Base-by-base conservation (phyloP, 2,329 filamentous ascomycete genomes). In the Paecilomyces formosus region DNA sequence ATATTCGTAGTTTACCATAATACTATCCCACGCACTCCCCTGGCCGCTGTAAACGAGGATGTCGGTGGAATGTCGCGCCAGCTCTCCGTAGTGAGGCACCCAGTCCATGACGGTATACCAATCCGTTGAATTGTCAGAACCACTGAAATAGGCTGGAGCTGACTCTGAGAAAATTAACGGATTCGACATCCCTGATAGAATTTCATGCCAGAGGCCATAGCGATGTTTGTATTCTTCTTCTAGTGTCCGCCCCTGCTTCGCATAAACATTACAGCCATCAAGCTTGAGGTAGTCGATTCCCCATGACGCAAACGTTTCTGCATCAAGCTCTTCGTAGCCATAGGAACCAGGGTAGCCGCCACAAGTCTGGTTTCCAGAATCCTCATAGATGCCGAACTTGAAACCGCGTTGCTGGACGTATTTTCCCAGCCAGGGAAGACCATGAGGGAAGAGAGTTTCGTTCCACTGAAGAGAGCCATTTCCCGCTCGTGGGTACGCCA, bases 221-320 rank as follows among this genome's bases (percentile, higher is more conserved):
- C 73, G 61, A 4, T 60, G 33, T 3, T 63, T 59, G 55, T 72
- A 71, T 57, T 69, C 65, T 24, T 70, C 60, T 4, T 66, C 62
- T 2, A 67, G 51, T 0, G 62, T 64, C 3, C 62, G 56, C 2
- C 61, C 60, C 4, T 64, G 59, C 4, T 61, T 55, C 0, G 66
- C 62, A 26, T 61, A 67, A 22, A 78, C 67, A 56, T 77, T 72
- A 59, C 76, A 78, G 8, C 75, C 74, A 50, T 79, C 76, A 7
- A 77, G 66, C 64, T 85, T 85, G 21, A 85, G 71, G 4, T 79
- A 77, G 61, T 82, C 78, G 33, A 72, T 65, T 0, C 68, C n/a
- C 78, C 80, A 63, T 66, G 58, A 63, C 0, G 66, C 63, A 53
- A 72, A 72, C 3, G 74, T 76, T 6, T 70, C 63, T 0, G 76